A percentile compares a stretch with the other conserved stretches of the same genome.
phyloP scores from a whole-genome alignment of 1,139 yeast genomes.

The Kodamaea derodonti region DNA sequence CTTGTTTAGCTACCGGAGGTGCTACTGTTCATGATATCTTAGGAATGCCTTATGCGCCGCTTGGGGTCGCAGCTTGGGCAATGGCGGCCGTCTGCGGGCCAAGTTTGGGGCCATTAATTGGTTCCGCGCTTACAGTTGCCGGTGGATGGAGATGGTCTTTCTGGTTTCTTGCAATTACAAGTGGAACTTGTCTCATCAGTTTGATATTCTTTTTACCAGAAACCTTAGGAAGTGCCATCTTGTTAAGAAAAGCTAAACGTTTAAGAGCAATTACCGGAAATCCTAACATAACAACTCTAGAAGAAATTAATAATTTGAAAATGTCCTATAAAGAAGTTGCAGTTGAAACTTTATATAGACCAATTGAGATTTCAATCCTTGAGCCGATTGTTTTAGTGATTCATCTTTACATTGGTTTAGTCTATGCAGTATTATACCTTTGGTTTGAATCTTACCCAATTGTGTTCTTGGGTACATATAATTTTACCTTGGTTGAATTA shows the following conservation, averaged over 20 bases:
- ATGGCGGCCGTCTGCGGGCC: constrained; percentile 36
- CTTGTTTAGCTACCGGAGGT: constrained; percentile 35
- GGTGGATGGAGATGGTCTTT: constrained; percentile 37
- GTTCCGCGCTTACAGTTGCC: constrained; percentile 25
- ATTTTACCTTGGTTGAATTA: constrained; percentile 44
- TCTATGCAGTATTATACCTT: constrained; percentile 51
- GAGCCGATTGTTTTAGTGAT: constrained; percentile 46
- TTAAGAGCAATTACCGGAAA: constrained; percentile 34
- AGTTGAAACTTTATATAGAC: constrained; percentile 46
- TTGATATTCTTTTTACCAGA: constrained; percentile 31
- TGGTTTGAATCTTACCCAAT: constrained; percentile 64
- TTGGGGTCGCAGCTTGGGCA: constrained; percentile 32
- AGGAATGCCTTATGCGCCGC: constrained; percentile 24
- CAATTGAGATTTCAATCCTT: constrained; percentile 36
- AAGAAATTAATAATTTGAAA: constrained; percentile 21
- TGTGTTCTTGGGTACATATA: constrained; percentile 40
- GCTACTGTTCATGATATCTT: constrained; percentile 31
- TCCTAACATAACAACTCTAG: constrained; percentile 23
- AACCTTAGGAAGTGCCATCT: constrained; percentile 27
- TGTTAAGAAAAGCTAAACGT: constrained; percentile 32
- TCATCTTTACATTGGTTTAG: constrained; percentile 48
- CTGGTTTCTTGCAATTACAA: constrained; percentile 32
- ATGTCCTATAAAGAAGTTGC: constrained; percentile 21
- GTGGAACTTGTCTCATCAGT: constrained; percentile 23
- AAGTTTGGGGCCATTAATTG: constrained; percentile 33